Base-by-base conservation (phyloP, 2,329 filamentous ascomycete genomes). In the Fusarium phyllophilum region DNA sequence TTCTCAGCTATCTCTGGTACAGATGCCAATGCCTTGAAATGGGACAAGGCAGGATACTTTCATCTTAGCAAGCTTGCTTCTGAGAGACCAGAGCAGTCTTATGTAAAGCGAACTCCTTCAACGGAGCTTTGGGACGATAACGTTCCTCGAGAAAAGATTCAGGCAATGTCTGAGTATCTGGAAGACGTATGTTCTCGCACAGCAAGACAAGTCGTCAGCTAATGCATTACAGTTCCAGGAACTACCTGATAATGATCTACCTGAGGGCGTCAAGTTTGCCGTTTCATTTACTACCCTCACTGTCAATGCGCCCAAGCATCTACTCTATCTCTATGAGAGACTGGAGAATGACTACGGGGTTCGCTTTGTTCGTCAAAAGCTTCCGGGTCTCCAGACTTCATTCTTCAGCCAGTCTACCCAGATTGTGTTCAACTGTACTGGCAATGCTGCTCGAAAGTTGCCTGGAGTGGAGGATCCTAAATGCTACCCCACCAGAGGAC, bases 1-100 rank as follows among this genome's bases (percentile, higher is more conserved):
- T 64, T 64, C 18, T 64, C 62, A 7, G 62, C 62, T 8, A 62
- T 62, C 10, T 64, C 62, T 20, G 56, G 56, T 8, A 62, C 36
- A 13, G 62, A 64, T 33, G 38, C 56, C 17, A 45, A 64, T 8
- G 62, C 62, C 9, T 33, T 64, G 8, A 64, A 64, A 45, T 62
- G 62, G 62, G 62, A 64, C 33, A 26, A 26, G n/a, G 11, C 48
- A 3, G 44, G 62, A 8, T 64, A 64, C 14, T 22, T 26, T 12
- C 55, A 64, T 26, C n/a, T 61, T 1, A 51, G 39, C 8, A 61
- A 42, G 7, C 24, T 64, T 4, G 45, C 62, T 5, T 29, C 56
- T 2, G 62, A 62, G 9, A 17, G 20, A 10, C 10, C 62, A 4
- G 56, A 51, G 8, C n/a, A 51, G 7, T 44, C 62, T 6, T 64